Evolutionary conservation across 345 rosid species (phyloP).

Genomic region (Arabidopsis thaliana): TAIR10.1 NC_003075.7:13999001-13999500

Average conservation of each 20-base stretch:
- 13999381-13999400: neutral
- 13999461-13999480: slow-evolving; percentile 59
- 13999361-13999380: slow-evolving; percentile 3
- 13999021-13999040: no score
- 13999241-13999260: neutral
- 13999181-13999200: slow-evolving; percentile 4
- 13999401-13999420: slow-evolving; percentile 50
- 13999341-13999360: neutral
- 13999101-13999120: slow-evolving; percentile 4
- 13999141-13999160: slow-evolving; percentile 9
- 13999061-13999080: slow-evolving; percentile 2
- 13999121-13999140: slow-evolving; percentile 1
- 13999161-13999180: neutral
- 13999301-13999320: neutral
- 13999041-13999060: no score
- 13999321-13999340: neutral
- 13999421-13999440: slow-evolving; percentile 62
- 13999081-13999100: neutral
- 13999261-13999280: neutral
- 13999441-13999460: slow-evolving; percentile 63
- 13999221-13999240: neutral
- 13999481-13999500: slow-evolving; percentile 9
- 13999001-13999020: no score
- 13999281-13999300: slow-evolving; percentile 2
- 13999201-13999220: neutral